Base-by-base conservation (phyloP, 2,329 filamentous ascomycete species). In the Botryotinia calthae region DNA sequence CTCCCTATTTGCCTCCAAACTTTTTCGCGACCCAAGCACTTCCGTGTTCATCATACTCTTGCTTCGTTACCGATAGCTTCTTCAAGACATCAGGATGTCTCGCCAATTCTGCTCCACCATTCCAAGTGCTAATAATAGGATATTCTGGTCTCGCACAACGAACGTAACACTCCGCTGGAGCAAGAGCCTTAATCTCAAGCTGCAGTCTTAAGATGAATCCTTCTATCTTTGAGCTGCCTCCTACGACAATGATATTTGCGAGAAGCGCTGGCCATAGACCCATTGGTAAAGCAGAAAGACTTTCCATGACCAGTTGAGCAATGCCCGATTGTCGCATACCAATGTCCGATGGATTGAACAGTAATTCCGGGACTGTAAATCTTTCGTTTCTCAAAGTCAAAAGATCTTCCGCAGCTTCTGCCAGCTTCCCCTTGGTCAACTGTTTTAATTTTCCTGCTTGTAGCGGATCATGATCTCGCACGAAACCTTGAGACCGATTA, bases 21-120 rank as follows among this genome's bases (percentile, higher is more conserved):
- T 88, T 93, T 78, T 89, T 90, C 42, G 89, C 89, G 37, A 93
- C 86, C 93, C 93, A 95, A 1, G 84, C 85, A 72, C 87, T 88
- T 14, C 96, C 96, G 79, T 94, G 84, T 82, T 99, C 96, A 69
- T 96, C 89, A 81, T 99, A 99, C 80, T 99, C 94, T 74, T 92
- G 88, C 80, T 93, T 93, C 0, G 93, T 96, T n/a, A 98, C 92
- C 2, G 89, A 87, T 20, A 94, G 82, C 66, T 87, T 86, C 74
- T 90, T 87, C 69, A 97, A 76, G 68, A 85, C 84, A 56, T 92
- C 86, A 59, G 86, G 85, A 68, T 95, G 90, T 68, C 84, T 88
- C 0, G 94, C 94, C 72, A 98, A 85, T 73, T 89, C 87, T 34
- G 92, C 92, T n/a, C 91, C 95, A 25, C 96, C 96, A 20, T 89